phyloP scores from a whole-genome alignment of 2,329 filamentous ascomycete species.

The Zymoseptoria passerinii region DNA sequence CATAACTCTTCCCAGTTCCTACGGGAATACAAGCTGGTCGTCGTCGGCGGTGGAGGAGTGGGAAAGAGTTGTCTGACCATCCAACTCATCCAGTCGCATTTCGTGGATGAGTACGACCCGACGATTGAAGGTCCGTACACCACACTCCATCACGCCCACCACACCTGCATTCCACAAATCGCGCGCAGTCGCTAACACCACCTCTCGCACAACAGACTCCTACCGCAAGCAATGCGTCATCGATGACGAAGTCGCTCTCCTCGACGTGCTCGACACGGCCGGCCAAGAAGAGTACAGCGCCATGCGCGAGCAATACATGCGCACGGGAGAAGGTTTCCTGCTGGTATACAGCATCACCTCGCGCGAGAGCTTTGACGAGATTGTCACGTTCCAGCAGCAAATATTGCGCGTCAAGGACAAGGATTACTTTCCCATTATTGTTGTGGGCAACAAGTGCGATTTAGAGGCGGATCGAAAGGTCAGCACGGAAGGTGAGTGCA shows the following conservation, averaged over 20 bases:
- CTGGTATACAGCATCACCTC: constrained; percentile 98
- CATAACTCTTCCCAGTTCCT: constrained; percentile 36
- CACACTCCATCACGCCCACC: constrained; percentile 1
- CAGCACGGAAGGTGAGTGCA: constrained; percentile 70
- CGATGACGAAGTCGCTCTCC: constrained; percentile 92
- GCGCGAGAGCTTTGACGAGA: constrained; percentile 95
- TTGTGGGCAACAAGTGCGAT: constrained; percentile 99
- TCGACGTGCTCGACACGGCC: constrained; percentile 96
- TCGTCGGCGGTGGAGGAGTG: constrained; percentile 95
- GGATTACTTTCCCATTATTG: constrained; percentile 99
- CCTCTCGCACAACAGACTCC: constrained; percentile 59
- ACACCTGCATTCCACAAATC: not conserved
- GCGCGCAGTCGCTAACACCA: constrained; percentile 15
- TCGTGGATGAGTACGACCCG: constrained; percentile 98
- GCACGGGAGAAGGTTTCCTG: constrained; percentile 94
- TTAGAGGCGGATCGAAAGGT: constrained; percentile 87
- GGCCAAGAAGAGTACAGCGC: constrained; percentile 99
- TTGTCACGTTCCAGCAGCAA: constrained; percentile 97
- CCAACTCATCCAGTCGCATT: constrained; percentile 73
- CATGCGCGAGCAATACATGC: constrained; percentile 99
- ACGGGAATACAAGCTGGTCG: constrained; percentile 58
- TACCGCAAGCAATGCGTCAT: constrained; percentile 99
- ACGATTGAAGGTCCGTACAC: constrained; percentile 81
- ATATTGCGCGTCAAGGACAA: constrained; percentile 98
- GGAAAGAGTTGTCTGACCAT: constrained; percentile 99